Percentiles rank a stretch among this genome's conserved stretches.
These are phyloP conservation scores for Plasmodium inui DNA, from an alignment of 169 alveolate species.

Conservation along the genomic window DNA sequence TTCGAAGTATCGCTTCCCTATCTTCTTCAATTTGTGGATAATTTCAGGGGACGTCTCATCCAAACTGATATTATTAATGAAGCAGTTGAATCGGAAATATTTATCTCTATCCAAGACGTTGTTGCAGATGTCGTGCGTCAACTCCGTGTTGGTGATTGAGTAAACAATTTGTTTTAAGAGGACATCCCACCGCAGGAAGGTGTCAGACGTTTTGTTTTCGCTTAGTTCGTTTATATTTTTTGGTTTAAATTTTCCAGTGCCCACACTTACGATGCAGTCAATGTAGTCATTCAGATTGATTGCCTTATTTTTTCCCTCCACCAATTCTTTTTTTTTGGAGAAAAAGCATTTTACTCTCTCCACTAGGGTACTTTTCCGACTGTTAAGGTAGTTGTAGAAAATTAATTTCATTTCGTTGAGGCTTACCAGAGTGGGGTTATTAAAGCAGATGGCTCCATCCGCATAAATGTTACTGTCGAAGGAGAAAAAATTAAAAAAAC, in stretches of 20 bases:
- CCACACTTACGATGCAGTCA: slow-evolving; percentile 87
- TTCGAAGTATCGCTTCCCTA: slow-evolving; percentile 78
- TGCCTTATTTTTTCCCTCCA: slow-evolving; percentile 20
- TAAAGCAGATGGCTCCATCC: slow-evolving; percentile 90
- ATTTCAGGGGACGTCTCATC: slow-evolving; percentile 81
- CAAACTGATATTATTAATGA: slow-evolving; percentile 64
- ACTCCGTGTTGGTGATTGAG: slow-evolving; percentile 84
- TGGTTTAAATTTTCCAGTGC: slow-evolving; percentile 84
- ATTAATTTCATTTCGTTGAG: slow-evolving; percentile 84
- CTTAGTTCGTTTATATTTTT: slow-evolving; percentile 44
- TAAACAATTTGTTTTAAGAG: slow-evolving; percentile 78
- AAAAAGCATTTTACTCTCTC: slow-evolving; percentile 25
- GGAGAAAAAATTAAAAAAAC: slow-evolving; percentile 85
- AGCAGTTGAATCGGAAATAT: slow-evolving; percentile 84
- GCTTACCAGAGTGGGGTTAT: slow-evolving; percentile 90
- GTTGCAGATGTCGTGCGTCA: slow-evolving; percentile 77
- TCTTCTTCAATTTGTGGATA: slow-evolving; percentile 70
- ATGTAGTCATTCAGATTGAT: slow-evolving; percentile 71
- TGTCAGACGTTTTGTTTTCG: slow-evolving; percentile 52
- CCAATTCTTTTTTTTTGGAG: not conserved
- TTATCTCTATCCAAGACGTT: slow-evolving; percentile 74
- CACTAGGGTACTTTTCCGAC: slow-evolving; percentile 2
- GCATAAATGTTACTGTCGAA: slow-evolving; percentile 83
- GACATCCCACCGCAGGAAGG: slow-evolving; percentile 82
- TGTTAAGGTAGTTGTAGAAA: slow-evolving; percentile 78